Conservation (phyloP, 257 asterid genomes). For the Primulina tabacum region DNA sequence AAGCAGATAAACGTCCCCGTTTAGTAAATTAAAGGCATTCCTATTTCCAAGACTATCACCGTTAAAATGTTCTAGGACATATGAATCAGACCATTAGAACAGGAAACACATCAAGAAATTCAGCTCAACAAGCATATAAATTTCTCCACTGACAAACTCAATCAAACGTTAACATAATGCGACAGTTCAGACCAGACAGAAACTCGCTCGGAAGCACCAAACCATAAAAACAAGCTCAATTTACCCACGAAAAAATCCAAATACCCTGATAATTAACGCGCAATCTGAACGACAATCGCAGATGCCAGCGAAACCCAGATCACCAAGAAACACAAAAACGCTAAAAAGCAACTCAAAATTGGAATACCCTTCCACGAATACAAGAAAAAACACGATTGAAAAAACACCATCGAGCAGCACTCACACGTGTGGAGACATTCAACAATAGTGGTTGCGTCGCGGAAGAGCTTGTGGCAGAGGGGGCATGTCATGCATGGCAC, state of each 20-base stretch:
- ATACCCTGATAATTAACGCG: slow-evolving; percentile 25
- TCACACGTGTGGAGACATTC: slow-evolving; percentile 98
- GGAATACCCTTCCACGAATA: slow-evolving; percentile 4
- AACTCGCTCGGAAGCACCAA: slow-evolving; percentile 1
- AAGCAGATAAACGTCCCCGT: slow-evolving; percentile 8
- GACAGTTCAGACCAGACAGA: slow-evolving; percentile 3
- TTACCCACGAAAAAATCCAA: slow-evolving; percentile 21
- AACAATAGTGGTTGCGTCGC: slow-evolving; percentile 89
- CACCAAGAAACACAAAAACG: slow-evolving; percentile 20
- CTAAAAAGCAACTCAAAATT: slow-evolving; percentile 26
- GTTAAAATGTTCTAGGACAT: slow-evolving; percentile 14
- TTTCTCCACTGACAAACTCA: slow-evolving; percentile 17
- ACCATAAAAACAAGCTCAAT: neutral
- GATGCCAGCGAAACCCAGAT: slow-evolving; percentile 34
- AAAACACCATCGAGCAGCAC: slow-evolving; percentile 25
- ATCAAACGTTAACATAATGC: neutral
- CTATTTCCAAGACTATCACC: neutral
- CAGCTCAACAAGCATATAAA: slow-evolving; percentile 21
- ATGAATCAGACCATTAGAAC: slow-evolving; percentile 27
- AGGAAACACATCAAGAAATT: slow-evolving; percentile 24
- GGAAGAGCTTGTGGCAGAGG: slow-evolving; percentile 75
- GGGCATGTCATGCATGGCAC: slow-evolving; percentile 99
- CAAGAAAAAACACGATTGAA: slow-evolving; percentile 5
- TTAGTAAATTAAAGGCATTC: slow-evolving; percentile 15
- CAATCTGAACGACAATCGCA: slow-evolving; percentile 22